Evolutionary conservation across 805 yeast species (phyloP), one percentile per base, ranked within the genome.

Genomic region (Candida coquimbonensis): DNA sequence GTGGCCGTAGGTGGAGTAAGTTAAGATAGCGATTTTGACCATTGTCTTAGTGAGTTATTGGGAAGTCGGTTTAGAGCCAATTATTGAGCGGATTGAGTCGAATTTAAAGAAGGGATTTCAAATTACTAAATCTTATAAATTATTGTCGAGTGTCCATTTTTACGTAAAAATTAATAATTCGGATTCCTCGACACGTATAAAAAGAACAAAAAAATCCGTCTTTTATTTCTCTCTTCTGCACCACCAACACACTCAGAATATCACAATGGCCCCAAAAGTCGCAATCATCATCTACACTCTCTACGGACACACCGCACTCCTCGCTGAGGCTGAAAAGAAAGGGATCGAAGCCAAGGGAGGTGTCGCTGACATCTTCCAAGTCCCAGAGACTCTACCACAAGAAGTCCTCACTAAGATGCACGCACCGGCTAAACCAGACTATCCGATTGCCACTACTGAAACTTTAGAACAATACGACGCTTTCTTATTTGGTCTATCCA

Each of bases 1-100:
- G 68, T 88, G 96, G 50, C 89, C 89, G 70, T 85, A 87, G 54
- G 83, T 64, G 35, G 96, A 82, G 75, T 88, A 88, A 63, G 81
- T 78, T 64, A 88, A 73, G 53, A 88, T 81, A n/a, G 49, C 49
- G 19, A 48, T 34, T 17, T 43, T 42, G 36, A 38, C 44, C 49
- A 47, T 46, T 33, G 13, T 17, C 3, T 17, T 17, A n/a, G n/a
- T 17, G 19, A 3, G 3, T 17, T 17, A 17, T 2, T 17, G 19
- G 19, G 19, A 17, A n/a, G n/a, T n/a, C n/a, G n/a, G n/a, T n/a
- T 17, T 17, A 17, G 19, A 17, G 19, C 19, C 19, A 17, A 17
- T 17, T 17, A 17, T 17, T 17, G 3, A 17, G 16, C n/a, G 4
- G 8, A 29, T 29, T 31, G n/a, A 31, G 13, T 11, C 5, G 9